These are phyloP conservation scores for Laetiporus sulphureus DNA, from an alignment of 1,284 basidiomycete species.

Conservation along the genomic window DNA sequence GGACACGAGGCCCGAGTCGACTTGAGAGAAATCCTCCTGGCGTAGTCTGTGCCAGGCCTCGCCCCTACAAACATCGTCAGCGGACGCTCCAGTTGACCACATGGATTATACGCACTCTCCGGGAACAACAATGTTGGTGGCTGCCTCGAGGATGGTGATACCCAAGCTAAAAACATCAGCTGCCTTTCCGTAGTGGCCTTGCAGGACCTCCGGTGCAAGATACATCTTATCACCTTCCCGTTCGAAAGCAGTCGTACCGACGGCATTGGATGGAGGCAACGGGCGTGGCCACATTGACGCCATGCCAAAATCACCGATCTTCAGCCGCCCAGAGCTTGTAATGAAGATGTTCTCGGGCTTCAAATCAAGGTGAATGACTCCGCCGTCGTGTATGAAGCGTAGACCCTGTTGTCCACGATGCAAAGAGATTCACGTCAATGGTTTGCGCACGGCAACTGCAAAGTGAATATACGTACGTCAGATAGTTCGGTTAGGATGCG, in stretches of 20 bases:
- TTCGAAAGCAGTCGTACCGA: conserved; percentile 60
- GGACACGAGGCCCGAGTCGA: conserved; percentile 54
- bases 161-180: conserved; percentile 98
- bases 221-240: conserved; percentile 97
- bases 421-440: conserved; percentile 2
- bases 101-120: conserved; percentile 71
- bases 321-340: conserved; percentile 84
- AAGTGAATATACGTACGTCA: conserved; percentile 54
- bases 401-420: conserved; percentile 53
- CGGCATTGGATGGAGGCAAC: conserved; percentile 24
- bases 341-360: conserved; percentile 98
- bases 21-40: conserved; percentile 87
- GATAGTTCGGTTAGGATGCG: conserved; percentile 92
- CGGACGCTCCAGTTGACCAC: not conserved
- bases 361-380: conserved; percentile 93
- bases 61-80: conserved; percentile 42
- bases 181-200: conserved; percentile 86
- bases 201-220: conserved; percentile 95
- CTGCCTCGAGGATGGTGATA: conserved; percentile 92
- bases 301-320: conserved; percentile 99
- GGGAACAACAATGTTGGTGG: conserved; percentile 93
- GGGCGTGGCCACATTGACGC: conserved; percentile 80
- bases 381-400: conserved; percentile 82
- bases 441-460: too few species aligned
- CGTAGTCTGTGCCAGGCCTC: conserved; percentile 94